phyloP scores from a whole-genome alignment of 352 stramenopile species.

The Labyrinthula sp. region DNA sequence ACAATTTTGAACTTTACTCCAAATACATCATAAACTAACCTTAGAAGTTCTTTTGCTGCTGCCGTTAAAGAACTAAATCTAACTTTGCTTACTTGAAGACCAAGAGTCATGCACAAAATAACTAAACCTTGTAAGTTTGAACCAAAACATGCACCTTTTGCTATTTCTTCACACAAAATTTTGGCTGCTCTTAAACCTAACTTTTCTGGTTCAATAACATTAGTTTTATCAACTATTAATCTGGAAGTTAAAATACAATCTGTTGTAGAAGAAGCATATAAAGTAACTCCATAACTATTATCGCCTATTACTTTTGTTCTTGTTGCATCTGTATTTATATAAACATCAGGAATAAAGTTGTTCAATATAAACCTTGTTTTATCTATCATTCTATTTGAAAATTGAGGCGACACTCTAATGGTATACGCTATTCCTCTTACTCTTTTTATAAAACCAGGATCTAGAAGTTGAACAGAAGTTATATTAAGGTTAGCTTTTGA shows the following conservation, averaged over 20 bases:
- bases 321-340: conserved; percentile 97
- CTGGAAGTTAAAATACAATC: conserved; percentile 68
- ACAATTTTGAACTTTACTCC: conserved; percentile 76
- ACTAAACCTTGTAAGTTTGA: conserved; percentile 78
- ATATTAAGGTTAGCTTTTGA: too few species aligned
- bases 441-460: conserved; percentile 91
- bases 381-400: conserved; percentile 87
- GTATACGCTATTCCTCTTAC: conserved; percentile 82
- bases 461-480: conserved; percentile 70
- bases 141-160: conserved; percentile 67
- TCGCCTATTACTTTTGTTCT: conserved; percentile 41
- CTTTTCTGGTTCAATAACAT: conserved; percentile 67
- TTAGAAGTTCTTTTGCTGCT: conserved; percentile 44
- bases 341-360: conserved; percentile 90
- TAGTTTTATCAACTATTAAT: background rate
- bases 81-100: conserved; percentile 81
- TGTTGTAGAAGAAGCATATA: conserved; percentile 91
- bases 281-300: conserved; percentile 53
- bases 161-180: conserved; percentile 86
- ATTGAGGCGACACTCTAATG: conserved; percentile 81
- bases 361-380: conserved; percentile 84
- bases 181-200: conserved; percentile 71
- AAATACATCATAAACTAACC: conserved; percentile 68
- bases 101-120: conserved; percentile 89
- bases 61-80: conserved; percentile 39